phyloP scores from a whole-genome alignment of 1,284 basidiomycete genomes.

The Farysia itapuensis region DNA sequence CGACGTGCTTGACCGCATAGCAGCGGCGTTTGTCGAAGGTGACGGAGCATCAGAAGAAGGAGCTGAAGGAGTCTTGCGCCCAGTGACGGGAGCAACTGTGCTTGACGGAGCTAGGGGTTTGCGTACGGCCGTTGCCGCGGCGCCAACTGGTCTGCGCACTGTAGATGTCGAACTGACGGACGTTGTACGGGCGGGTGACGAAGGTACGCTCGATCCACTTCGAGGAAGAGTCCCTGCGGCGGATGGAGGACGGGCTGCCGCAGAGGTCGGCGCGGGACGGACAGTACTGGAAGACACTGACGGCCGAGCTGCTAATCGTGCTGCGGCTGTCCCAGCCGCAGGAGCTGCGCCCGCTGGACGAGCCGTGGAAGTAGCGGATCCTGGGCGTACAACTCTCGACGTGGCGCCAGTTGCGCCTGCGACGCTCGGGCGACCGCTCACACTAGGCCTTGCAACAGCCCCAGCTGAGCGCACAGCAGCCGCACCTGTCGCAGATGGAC shows the following conservation, averaged over 20 bases:
- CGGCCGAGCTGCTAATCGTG: neutral
- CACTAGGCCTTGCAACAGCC: neutral
- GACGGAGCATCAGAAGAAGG: no score
- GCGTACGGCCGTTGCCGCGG: constrained; percentile 17
- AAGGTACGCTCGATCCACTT: constrained; percentile 18
- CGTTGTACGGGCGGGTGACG: constrained; percentile 24
- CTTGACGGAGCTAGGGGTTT: constrained; percentile 33
- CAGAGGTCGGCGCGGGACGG: constrained; percentile 6
- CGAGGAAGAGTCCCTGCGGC: constrained; percentile 6
- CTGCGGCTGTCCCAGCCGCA: constrained; percentile 8
- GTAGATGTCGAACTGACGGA: constrained; percentile 1
- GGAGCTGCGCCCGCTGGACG: constrained; percentile 3
- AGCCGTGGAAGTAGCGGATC: constrained; percentile 6
- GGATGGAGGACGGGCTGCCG: constrained; percentile 2
- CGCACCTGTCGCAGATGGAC: constrained; percentile 15
- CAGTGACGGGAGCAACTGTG: no score
- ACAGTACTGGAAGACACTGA: neutral
- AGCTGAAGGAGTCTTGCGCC: no score
- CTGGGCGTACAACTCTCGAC: constrained; percentile 3
- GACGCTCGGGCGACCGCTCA: constrained; percentile 1
- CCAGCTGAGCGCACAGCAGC: neutral
- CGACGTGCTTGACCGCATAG: no score
- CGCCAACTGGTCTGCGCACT: constrained; percentile 13
- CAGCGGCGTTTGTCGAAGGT: no score
- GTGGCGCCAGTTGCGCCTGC: constrained; percentile 3